Evolutionary conservation across 768 basidiomycete species (phyloP).

Genomic region (Astraeus odoratus): DNA sequence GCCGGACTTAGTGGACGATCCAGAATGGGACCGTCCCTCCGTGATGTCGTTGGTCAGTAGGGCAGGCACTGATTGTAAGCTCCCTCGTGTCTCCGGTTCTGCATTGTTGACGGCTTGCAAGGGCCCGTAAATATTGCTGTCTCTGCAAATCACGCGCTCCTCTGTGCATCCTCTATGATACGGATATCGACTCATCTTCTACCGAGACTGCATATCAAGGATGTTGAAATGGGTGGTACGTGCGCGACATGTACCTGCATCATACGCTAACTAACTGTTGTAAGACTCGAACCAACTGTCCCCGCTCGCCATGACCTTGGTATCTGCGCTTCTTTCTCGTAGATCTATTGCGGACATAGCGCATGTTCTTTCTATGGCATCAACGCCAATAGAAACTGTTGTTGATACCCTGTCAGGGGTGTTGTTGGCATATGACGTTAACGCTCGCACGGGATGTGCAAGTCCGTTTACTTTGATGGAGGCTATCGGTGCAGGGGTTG

Average conservation of each 20-base stretch:
- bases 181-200: conserved; percentile 38
- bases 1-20: conserved; percentile 44
- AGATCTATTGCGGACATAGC: conserved; percentile 53
- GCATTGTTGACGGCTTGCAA: conserved; percentile 20
- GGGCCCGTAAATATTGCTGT: conserved; percentile 49
- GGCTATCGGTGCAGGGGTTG: conserved; percentile 42
- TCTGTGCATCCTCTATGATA: conserved; percentile 46
- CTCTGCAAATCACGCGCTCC: conserved; percentile 54
- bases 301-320: conserved; percentile 19
- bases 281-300: conserved; percentile 26
- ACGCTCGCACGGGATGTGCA: conserved; percentile 31
- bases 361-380: conserved; percentile 43
- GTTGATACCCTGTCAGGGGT: conserved; percentile 41
- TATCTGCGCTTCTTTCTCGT: conserved; percentile 42
- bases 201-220: conserved; percentile 28
- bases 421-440: conserved; percentile 39
- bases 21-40: conserved; percentile 41
- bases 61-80: conserved; percentile 47
- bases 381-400: conserved; percentile 35
- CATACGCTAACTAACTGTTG: conserved; percentile 10
- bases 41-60: conserved; percentile 38
- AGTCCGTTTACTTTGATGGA: conserved; percentile 38
- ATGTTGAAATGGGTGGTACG: conserved; percentile 14
- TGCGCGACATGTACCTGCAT: background rate
- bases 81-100: background rate